Conservation (phyloP, 2,329 filamentous ascomycete genomes). For the Pezicula neosporulosa region DNA sequence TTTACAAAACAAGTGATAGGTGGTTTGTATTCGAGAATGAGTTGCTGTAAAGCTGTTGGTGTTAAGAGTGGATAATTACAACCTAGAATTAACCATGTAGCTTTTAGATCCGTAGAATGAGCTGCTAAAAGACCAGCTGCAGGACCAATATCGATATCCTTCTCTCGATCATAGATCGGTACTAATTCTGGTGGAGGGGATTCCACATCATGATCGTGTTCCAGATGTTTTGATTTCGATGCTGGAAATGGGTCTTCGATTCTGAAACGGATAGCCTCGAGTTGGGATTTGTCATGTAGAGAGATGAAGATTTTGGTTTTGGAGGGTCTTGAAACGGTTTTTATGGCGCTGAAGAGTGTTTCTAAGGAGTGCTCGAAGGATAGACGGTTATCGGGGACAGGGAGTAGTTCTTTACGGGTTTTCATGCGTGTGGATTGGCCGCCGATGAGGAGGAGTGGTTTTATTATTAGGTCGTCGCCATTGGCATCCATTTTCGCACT, state of each 20-base stretch:
- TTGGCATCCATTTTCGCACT: too few species aligned
- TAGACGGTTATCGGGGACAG: slow-evolving; percentile 21
- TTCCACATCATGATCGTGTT: not conserved
- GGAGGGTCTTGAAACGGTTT: slow-evolving; percentile 13
- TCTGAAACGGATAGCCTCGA: not conserved
- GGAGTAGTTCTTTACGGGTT: slow-evolving; percentile 29
- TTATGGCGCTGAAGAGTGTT: slow-evolving; percentile 17
- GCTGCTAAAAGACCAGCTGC: slow-evolving; percentile 29
- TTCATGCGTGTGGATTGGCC: slow-evolving; percentile 29
- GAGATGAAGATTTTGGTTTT: slow-evolving; percentile 21
- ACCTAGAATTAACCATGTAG: slow-evolving; percentile 29
- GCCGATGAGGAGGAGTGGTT: slow-evolving; percentile 27
- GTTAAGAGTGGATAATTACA: slow-evolving; percentile 32
- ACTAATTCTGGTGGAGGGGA: slow-evolving; percentile 1
- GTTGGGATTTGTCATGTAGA: slow-evolving; percentile 2
- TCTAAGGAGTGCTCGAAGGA: slow-evolving; percentile 26
- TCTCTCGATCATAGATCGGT: slow-evolving; percentile 3
- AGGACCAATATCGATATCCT: slow-evolving; percentile 17
- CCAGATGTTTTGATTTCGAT: too few species aligned
- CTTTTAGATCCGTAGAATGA: slow-evolving; percentile 19
- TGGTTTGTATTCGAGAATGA: slow-evolving; percentile 19
- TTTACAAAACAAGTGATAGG: slow-evolving; percentile 33
- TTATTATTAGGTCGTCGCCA: slow-evolving; percentile 5
- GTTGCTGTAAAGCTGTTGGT: slow-evolving; percentile 20
- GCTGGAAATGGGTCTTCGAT: not conserved